Evolutionary conservation across 2,329 filamentous ascomycete species (phyloP), one percentile per base, ranked within the genome.

Genomic region (Coniochaeta ligniaria): DNA sequence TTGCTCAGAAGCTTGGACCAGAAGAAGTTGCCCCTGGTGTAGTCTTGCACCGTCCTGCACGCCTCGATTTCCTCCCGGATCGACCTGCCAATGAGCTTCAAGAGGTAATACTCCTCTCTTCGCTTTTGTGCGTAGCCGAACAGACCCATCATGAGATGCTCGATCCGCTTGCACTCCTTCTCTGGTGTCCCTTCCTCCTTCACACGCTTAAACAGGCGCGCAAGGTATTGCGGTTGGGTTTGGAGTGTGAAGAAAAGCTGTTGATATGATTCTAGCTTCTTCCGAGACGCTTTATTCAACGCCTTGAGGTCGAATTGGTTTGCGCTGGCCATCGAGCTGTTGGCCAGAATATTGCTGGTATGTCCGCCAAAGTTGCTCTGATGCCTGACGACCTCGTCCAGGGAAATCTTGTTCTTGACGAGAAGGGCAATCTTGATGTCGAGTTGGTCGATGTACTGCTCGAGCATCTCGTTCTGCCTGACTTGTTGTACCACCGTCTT

Each of bases 351-450:
- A 62, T 86, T 90, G 64, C 92, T 89, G 24, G 93, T 88, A 69
- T 95, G 90, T 2, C 94, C 93, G 60, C 95, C 95, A 69, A 95
- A 97, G 73, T 96, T 96, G 78, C 90, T 94, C 71, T 99, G 95
- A 71, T 98, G 95, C 68, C 92, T 92, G 60, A 99, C 91, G 31
- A 99, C 95, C 75, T 99, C 96, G 70, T 99, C 95, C 4, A 99
- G 82, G 0, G 95, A 98, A 70, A 99, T 99, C 76, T 99, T 99
- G 83, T 99, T 99, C 82, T 98, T 98, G 69, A 99, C 95, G 20
- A 99, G 82, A 3, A 99, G 83, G 1, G 95, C 95, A 72, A 99
- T 99, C 78, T 99, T 99, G 80, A 99, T 96, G 71, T 99, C 96
- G 38, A 99, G 84, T 72, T 99, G 95, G 68, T 96, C 93, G 66